These are phyloP conservation scores for Elsinoe necatrix DNA, from an alignment of 2,329 filamentous ascomycete genomes.

Conservation along the genomic window DNA sequence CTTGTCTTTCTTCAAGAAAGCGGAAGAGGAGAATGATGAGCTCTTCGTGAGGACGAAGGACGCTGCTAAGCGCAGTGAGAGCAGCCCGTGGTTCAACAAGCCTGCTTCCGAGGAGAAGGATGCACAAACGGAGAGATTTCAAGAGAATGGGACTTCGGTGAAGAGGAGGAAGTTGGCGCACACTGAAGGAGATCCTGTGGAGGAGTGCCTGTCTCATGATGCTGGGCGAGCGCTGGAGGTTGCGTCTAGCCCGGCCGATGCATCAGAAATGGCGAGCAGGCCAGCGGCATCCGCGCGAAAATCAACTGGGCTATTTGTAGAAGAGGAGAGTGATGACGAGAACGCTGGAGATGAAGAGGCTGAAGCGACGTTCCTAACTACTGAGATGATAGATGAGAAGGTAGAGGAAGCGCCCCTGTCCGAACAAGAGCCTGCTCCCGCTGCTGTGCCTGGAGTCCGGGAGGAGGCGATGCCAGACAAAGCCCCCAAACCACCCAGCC, in stretches of 20 bases:
- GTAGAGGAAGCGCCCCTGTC: not conserved
- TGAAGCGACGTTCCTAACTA: slow-evolving; percentile 8
- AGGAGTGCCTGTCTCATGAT: slow-evolving; percentile 27
- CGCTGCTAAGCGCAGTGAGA: not conserved
- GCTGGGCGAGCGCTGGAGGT: slow-evolving; percentile 32
- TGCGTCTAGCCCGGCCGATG: not conserved
- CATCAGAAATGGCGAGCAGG: not conserved
- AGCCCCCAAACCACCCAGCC: slow-evolving; percentile 21
- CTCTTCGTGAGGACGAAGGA: slow-evolving; percentile 28
- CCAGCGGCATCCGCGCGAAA: not conserved
- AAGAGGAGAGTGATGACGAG: slow-evolving; percentile 54
- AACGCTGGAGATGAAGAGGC: slow-evolving; percentile 23
- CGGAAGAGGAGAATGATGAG: slow-evolving; percentile 31
- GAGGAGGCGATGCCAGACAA: not conserved
- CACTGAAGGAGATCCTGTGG: slow-evolving; percentile 20
- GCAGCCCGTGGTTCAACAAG: slow-evolving; percentile 13
- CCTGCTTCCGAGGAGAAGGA: slow-evolving; percentile 21
- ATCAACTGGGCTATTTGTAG: slow-evolving; percentile 55
- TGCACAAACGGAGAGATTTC: slow-evolving; percentile 29
- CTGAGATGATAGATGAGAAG: not conserved
- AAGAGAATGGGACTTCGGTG: slow-evolving; percentile 35
- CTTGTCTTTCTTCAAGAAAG: slow-evolving; percentile 47
- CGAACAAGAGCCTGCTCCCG: not conserved
- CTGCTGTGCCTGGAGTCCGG: not conserved
- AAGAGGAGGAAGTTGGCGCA: slow-evolving; percentile 34